Conservation (phyloP, 768 basidiomycete species). For the Agaricus blazei region DNA sequence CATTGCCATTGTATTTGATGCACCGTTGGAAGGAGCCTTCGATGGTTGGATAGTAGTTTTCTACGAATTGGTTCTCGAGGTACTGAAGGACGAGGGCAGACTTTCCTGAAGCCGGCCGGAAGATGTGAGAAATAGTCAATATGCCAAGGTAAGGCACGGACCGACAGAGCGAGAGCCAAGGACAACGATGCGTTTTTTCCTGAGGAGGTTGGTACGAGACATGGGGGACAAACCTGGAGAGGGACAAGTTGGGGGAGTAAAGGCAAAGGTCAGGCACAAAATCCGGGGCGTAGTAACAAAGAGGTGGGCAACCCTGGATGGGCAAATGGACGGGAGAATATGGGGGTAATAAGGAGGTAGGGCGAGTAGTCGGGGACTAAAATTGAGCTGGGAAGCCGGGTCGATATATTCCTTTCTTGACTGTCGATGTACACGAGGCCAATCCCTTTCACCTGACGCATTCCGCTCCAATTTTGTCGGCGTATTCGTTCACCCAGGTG, state of each 20-base stretch:
- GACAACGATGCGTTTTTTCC: conserved; percentile 78
- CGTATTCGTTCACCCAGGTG: neutral
- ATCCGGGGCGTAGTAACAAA: no score
- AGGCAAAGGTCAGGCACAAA: conserved; percentile 2
- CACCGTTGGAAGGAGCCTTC: conserved; percentile 75
- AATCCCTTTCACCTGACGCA: neutral
- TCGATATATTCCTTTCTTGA: neutral
- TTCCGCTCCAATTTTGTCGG: neutral
- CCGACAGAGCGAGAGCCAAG: conserved; percentile 85
- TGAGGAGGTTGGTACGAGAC: conserved; percentile 28
- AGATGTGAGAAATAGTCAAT: conserved; percentile 13
- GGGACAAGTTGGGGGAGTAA: conserved; percentile 18
- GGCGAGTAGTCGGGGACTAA: neutral
- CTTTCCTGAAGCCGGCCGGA: conserved; percentile 57
- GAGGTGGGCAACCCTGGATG: neutral
- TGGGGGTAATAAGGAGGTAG: neutral
- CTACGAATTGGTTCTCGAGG: conserved; percentile 81
- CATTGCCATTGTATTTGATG: conserved; percentile 71
- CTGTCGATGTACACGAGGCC: neutral
- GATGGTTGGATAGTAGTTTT: conserved; percentile 89
- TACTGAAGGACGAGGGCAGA: conserved; percentile 87
- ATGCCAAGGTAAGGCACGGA: conserved; percentile 30
- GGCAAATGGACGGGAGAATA: neutral
- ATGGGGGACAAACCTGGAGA: conserved; percentile 6
- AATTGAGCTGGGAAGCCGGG: neutral